Conservation (phyloP, 768 basidiomycete genomes). For the Pilatotrama ljubarskyi region DNA sequence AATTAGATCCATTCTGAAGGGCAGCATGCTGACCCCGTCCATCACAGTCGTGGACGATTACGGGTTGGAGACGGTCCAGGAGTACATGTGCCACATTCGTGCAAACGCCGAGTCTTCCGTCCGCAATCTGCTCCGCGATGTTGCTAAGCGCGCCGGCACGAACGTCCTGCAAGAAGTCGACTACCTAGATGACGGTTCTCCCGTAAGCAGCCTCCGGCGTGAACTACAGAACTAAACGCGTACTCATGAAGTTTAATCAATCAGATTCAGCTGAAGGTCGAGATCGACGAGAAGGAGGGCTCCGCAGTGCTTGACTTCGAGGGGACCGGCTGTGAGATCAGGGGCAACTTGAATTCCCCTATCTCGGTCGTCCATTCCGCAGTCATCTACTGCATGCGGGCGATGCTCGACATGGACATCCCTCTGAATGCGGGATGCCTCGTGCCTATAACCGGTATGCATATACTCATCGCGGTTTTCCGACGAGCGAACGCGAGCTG, state of each 20-base stretch:
- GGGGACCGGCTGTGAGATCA: conserved; percentile 81
- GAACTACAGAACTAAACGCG: neutral
- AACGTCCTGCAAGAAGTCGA: conserved; percentile 72
- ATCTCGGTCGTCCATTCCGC: conserved; percentile 86
- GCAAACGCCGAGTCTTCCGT: conserved; percentile 88
- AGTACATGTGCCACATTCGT: conserved; percentile 92
- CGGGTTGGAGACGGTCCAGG: conserved; percentile 80
- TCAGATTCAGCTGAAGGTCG: conserved; percentile 73
- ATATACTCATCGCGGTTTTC: conserved; percentile 7
- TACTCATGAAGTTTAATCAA: neutral
- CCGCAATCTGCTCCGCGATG: conserved; percentile 74
- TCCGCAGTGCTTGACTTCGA: conserved; percentile 84
- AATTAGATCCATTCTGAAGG: neutral
- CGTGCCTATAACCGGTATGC: conserved; percentile 75
- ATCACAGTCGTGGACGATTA: conserved; percentile 81
- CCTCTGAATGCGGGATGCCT: conserved; percentile 94
- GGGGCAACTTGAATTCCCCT: conserved; percentile 83
- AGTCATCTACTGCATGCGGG: conserved; percentile 85
- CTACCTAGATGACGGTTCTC: conserved; percentile 86
- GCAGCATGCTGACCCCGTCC: conserved; percentile 10
- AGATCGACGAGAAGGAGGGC: conserved; percentile 72
- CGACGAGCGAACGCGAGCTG: conserved; percentile 4
- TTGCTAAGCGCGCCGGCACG: conserved; percentile 66
- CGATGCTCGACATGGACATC: conserved; percentile 85
- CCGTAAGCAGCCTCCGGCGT: conserved; percentile 44